Evolutionary conservation across 495 filamentous ascomycete species (phyloP).

Genomic region (Hypoxylon crocopeplum): DNA sequence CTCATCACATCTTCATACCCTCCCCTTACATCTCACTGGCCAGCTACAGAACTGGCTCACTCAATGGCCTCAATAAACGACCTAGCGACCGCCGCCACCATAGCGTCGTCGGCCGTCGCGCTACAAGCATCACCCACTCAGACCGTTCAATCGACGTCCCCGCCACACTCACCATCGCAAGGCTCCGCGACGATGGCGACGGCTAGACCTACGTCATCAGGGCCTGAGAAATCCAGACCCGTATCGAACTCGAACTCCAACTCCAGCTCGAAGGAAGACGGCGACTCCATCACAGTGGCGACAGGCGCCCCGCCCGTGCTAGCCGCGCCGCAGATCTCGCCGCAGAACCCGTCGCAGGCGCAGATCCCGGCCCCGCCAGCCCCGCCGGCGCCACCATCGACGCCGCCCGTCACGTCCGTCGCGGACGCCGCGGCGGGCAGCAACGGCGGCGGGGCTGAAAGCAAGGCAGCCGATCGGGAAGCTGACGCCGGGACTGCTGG

Average conservation of each 20-base stretch:
- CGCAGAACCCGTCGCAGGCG: constrained; percentile 29
- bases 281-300: constrained; percentile 24
- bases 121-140: constrained; percentile 32
- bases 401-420: neutral
- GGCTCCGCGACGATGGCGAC: constrained; percentile 6
- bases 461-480: no score
- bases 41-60: no score
- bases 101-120: constrained; percentile 46
- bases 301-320: constrained; percentile 28
- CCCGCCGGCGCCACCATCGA: neutral
- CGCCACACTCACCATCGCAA: constrained; percentile 1
- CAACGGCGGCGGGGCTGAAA: neutral
- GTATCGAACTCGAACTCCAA: no score
- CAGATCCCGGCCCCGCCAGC: constrained; percentile 24
- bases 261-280: constrained; percentile 15
- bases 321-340: constrained; percentile 32
- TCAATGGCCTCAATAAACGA: constrained; percentile 54
- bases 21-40: no score
- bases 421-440: neutral
- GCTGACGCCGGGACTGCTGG: no score
- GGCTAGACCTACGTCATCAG: no score
- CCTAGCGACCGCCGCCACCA: constrained; percentile 50
- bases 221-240: no score
- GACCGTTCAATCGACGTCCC: constrained; percentile 6
- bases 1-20: no score